phyloP scores from a whole-genome alignment of 371 early-diverging fungal species.

The Mucor racemosus region DNA sequence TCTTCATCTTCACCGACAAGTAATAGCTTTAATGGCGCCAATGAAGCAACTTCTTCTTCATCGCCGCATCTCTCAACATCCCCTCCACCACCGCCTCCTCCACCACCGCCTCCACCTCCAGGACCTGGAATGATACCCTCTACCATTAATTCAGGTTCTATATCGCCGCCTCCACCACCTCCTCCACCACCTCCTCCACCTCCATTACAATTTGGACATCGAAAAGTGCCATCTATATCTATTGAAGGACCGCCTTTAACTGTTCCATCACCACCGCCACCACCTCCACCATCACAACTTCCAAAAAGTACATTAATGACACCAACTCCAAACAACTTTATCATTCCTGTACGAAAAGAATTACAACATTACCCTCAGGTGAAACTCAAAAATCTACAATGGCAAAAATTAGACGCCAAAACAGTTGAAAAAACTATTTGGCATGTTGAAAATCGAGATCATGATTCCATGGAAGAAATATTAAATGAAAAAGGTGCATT shows the following conservation, averaged over 20 bases:
- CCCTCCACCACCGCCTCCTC: slow-evolving; percentile 24
- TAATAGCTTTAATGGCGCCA: not conserved
- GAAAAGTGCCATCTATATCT: not conserved
- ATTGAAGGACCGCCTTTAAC: not conserved
- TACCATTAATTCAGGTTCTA: not conserved
- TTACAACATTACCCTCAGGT: slow-evolving; percentile 46
- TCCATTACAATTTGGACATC: not conserved
- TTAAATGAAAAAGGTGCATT: slow-evolving; percentile 40
- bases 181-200: slow-evolving; percentile 31
- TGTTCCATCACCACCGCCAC: slow-evolving; percentile 14
- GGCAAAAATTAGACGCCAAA: slow-evolving; percentile 49
- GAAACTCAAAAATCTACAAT: slow-evolving; percentile 50
- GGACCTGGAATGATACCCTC: not conserved
- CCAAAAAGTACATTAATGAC: not conserved
- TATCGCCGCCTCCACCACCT: slow-evolving; percentile 2
- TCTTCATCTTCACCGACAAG: not conserved
- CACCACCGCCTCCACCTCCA: not conserved
- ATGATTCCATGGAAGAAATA: slow-evolving; percentile 35
- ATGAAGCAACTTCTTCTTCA: slow-evolving; percentile 3
- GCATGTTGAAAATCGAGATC: slow-evolving; percentile 27
- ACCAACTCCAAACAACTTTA: not conserved
- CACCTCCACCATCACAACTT: not conserved
- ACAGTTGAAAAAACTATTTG: slow-evolving; percentile 45
- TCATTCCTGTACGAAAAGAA: slow-evolving; percentile 36
- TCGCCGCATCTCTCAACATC: slow-evolving; percentile 21